These are phyloP conservation scores for Samsoniella hepiali DNA, from an alignment of 2,329 filamentous ascomycete species.

Conservation along the genomic window DNA sequence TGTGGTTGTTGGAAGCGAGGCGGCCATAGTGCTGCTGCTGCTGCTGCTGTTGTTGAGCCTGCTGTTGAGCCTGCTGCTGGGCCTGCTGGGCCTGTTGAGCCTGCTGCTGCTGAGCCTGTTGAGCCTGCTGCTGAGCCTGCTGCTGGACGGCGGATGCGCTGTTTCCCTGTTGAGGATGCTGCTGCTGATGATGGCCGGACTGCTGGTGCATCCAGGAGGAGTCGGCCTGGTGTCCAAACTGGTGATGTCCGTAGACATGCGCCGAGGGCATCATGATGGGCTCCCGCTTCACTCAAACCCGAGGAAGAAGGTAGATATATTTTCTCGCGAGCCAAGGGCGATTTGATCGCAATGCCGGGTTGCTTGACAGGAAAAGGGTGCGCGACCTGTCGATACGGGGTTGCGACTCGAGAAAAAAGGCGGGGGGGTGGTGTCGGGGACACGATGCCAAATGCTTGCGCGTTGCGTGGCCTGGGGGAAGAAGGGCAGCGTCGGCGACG, in stretches of 20 bases:
- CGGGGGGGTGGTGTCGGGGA: background rate
- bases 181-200: conserved; percentile 51
- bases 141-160: conserved; percentile 52
- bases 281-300: background rate
- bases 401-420: background rate
- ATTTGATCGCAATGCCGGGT: background rate
- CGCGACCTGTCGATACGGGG: background rate
- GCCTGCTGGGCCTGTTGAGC: conserved; percentile 43
- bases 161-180: conserved; percentile 51
- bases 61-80: conserved; percentile 37
- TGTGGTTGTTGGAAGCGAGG: conserved; percentile 61
- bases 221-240: conserved; percentile 61
- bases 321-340: background rate
- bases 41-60: conserved; percentile 35
- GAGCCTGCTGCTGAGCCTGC: conserved; percentile 32
- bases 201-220: conserved; percentile 67
- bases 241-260: conserved; percentile 66
- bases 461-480: background rate
- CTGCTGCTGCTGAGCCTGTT: conserved; percentile 24
- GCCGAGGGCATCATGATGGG: conserved; percentile 57
- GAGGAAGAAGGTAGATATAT: background rate
- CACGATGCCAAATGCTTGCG: background rate
- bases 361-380: background rate
- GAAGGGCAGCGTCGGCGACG: background rate
- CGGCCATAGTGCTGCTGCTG: conserved; percentile 68